These are phyloP conservation scores for Alectoria sarmentosa DNA, from an alignment of 495 filamentous ascomycete genomes.

Conservation along the genomic window DNA sequence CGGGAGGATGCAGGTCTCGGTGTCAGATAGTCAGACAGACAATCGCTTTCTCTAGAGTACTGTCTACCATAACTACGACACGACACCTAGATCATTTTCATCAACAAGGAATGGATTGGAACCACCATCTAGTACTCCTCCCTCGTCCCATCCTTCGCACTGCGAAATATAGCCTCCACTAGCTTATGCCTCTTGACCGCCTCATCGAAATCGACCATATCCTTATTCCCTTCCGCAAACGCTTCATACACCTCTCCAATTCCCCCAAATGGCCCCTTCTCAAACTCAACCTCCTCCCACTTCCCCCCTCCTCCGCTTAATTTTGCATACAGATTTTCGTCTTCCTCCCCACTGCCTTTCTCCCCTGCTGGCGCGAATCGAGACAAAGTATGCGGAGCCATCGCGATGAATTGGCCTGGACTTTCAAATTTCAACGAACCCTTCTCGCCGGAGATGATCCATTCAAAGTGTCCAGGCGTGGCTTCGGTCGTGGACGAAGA, in stretches of 20 bases:
- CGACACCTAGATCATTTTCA: too few species aligned
- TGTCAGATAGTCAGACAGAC: too few species aligned
- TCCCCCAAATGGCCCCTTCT: slow-evolving; percentile 3
- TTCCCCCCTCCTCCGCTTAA: not conserved
- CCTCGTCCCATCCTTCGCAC: slow-evolving; percentile 15
- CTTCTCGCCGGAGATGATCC: slow-evolving; percentile 49
- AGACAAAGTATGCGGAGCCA: slow-evolving; percentile 11
- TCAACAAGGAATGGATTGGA: too few species aligned
- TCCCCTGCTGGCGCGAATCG: not conserved
- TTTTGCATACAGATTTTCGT: not conserved
- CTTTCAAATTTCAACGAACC: slow-evolving; percentile 48
- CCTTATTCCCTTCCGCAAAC: slow-evolving; percentile 18
- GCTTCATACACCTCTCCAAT: slow-evolving; percentile 21
- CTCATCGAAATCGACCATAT: slow-evolving; percentile 19
- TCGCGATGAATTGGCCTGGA: not conserved
- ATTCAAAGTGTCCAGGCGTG: slow-evolving; percentile 33
- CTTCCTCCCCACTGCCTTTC: not conserved
- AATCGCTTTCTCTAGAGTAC: too few species aligned
- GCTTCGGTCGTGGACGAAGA: slow-evolving; percentile 4
- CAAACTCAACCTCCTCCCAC: slow-evolving; percentile 12
- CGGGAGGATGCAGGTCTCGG: too few species aligned
- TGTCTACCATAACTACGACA: too few species aligned
- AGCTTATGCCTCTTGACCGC: slow-evolving; percentile 17
- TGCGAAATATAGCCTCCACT: slow-evolving; percentile 19
- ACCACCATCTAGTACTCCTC: slow-evolving; percentile 7